Base-by-base conservation (phyloP, 139 green algal species). In the Dunaliella primolecta region DNA sequence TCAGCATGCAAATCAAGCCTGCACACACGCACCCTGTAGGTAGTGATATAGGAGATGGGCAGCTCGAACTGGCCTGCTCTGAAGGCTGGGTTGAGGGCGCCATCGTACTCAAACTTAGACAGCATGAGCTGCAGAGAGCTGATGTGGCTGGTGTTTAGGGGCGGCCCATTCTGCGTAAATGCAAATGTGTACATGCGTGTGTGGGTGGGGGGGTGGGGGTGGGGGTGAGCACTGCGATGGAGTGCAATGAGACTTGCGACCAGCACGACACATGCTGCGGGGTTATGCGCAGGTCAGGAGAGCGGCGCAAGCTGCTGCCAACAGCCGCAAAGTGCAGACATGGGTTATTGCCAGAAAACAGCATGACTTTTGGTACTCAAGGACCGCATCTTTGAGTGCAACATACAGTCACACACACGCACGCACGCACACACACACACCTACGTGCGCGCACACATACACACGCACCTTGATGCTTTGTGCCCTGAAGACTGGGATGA, bases 101-200 rank as follows among this genome's bases (percentile, higher is more conserved):
- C 92, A 83, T 99, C 97, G 77, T 97, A 97, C 91, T 98, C 96
- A 88, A 99, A 99, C 89, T 99, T 99, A 85, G 91, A 96, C 33
- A 97, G 92, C 94, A 97, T 98, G 46, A 98, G 80, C 91, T 98
- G 94, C 27, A 95, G 30, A 36, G 87, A 93, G 32, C 78, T 85
- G 36, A 98, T 89, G 72, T 20, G 86, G 3, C 88, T 83, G 11
- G 90, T 83, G 82, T 98, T 86, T 23, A 98, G 84, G 20, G 86
- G 81, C 0, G 87, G 32, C 27, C 74, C 88, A 31, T 91, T 77
- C 15, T 75, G 56, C 38, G 23, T 11, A 30, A 21, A n/a, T n/a
- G n/a, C n/a, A n/a, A n/a, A n/a, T n/a, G n/a, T n/a, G n/a, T n/a
- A n/a, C n/a, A n/a, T n/a, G n/a, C n/a, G n/a, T n/a, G n/a, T n/a